A percentile compares a stretch with the other conserved stretches of the same genome.
Evolutionary conservation across 73 alveolate species (phyloP).

Genomic region (Symbiodinium natans): DNA sequence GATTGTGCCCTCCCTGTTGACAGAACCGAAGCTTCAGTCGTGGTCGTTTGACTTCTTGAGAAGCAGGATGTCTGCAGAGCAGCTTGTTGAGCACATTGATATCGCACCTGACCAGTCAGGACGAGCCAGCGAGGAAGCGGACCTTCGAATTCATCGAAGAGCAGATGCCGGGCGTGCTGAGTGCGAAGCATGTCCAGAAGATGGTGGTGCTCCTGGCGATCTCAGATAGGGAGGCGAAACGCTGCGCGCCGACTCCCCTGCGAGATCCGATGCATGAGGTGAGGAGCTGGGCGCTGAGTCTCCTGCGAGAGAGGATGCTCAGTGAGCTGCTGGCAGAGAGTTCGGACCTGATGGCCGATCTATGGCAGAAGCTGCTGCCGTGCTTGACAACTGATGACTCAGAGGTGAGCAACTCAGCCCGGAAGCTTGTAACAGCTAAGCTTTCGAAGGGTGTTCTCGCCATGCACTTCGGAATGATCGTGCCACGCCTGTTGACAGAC

Average conservation of each 20-base stretch:
- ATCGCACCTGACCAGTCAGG: not conserved
- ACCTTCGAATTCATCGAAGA: not conserved
- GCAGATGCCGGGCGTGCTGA: not conserved
- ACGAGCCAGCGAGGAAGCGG: not conserved
- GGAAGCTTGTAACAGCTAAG: not conserved
- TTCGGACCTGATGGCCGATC: too few species aligned
- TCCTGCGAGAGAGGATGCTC: not conserved
- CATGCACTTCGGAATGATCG: not conserved
- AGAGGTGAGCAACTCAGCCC: not conserved
- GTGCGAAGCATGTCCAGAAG: not conserved
- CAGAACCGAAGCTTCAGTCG: not conserved
- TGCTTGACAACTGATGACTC: not conserved
- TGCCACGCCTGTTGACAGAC: not conserved
- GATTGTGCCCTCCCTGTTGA: not conserved
- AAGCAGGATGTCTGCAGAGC: not conserved
- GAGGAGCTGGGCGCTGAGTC: not conserved
- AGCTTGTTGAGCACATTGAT: not conserved
- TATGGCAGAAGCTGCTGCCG: not conserved
- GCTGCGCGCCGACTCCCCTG: not conserved
- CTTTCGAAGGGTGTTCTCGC: not conserved
- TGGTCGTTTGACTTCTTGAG: not conserved
- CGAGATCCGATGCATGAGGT: not conserved
- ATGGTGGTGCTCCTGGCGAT: not conserved
- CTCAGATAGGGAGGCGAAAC: not conserved
- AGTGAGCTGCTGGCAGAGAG: not conserved